These are phyloP conservation scores for Lepidium africanum DNA, from an alignment of 345 rosid genomes.

Conservation along the genomic window DNA sequence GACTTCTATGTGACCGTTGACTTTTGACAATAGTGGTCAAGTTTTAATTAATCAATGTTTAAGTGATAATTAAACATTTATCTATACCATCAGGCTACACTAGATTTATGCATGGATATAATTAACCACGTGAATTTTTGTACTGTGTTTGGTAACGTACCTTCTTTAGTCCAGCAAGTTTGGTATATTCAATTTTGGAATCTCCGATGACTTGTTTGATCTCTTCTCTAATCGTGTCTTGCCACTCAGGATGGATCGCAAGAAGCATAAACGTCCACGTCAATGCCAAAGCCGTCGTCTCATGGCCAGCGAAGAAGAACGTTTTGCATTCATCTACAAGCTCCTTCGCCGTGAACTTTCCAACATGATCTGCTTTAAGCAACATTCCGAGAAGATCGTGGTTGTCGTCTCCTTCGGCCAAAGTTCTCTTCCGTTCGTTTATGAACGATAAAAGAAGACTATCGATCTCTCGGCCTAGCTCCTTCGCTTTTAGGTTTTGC, in stretches of 20 bases:
- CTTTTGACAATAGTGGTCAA: slow-evolving; percentile 6
- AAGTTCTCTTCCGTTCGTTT: slow-evolving; percentile 30
- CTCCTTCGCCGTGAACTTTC: slow-evolving; percentile 41
- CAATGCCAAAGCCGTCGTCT: slow-evolving; percentile 81
- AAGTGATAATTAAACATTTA: no score
- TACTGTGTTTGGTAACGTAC: slow-evolving; percentile 37
- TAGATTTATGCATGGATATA: not conserved
- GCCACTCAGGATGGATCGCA: slow-evolving; percentile 80
- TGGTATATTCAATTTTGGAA: slow-evolving; percentile 43
- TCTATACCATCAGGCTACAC: not conserved
- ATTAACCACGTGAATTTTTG: slow-evolving; percentile 17
- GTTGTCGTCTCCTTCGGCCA: not conserved
- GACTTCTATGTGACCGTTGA: slow-evolving; percentile 11
- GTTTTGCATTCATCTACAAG: slow-evolving; percentile 93
- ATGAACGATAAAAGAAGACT: slow-evolving; percentile 51
- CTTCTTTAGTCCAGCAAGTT: slow-evolving; percentile 80
- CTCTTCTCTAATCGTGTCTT: slow-evolving; percentile 65
- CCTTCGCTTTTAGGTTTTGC: slow-evolving; percentile 44
- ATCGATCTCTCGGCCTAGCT: slow-evolving; percentile 72
- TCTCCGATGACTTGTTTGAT: slow-evolving; percentile 57
- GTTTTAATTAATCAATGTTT: not conserved
- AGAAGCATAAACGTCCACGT: slow-evolving; percentile 83
- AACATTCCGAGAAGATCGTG: slow-evolving; percentile 59
- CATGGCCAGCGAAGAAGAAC: slow-evolving; percentile 91
- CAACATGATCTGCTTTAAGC: slow-evolving; percentile 36